A percentile compares a stretch with the other conserved stretches of the same genome.
Conservation (phyloP, 2,329 filamentous ascomycete species). For the Penicillium psychrosexuale region DNA sequence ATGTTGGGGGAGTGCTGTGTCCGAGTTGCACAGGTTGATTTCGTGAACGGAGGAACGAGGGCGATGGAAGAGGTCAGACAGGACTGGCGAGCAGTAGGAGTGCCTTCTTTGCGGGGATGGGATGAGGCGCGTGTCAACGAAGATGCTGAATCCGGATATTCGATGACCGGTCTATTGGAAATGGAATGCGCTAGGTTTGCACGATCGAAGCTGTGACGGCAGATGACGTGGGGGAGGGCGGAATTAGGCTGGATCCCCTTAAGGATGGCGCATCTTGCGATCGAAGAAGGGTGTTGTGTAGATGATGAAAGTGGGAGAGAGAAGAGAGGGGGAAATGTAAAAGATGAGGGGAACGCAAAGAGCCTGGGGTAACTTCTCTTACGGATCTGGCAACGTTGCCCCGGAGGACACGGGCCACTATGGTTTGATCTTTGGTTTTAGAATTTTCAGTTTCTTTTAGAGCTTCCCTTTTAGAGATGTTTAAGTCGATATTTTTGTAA, state of each 20-base stretch:
- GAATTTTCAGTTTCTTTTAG: not conserved
- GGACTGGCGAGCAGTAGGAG: not conserved
- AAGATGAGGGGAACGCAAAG: slow-evolving; percentile 13
- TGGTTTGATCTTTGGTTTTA: not conserved
- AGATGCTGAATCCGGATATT: not conserved
- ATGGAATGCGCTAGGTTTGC: slow-evolving; percentile 16
- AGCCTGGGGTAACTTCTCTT: slow-evolving; percentile 13
- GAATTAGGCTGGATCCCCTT: slow-evolving; percentile 22
- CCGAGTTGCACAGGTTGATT: not conserved
- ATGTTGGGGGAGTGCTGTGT: not conserved
- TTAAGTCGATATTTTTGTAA: not conserved
- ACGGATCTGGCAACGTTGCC: slow-evolving; percentile 28
- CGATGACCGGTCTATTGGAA: not conserved
- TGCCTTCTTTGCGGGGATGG: not conserved
- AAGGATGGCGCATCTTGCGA: slow-evolving; percentile 25
- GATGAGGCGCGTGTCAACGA: not conserved
- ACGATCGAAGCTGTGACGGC: slow-evolving; percentile 23
- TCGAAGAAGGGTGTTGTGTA: slow-evolving; percentile 1
- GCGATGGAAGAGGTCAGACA: not conserved
- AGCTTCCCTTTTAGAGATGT: not conserved
- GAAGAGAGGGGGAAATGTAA: slow-evolving; percentile 7
- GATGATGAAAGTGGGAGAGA: slow-evolving; percentile 13
- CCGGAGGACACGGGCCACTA: slow-evolving; percentile 27
- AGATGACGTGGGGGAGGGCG: slow-evolving; percentile 30
- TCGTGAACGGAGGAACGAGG: not conserved